Percentiles rank a stretch among this genome's conserved stretches.
Evolutionary conservation across 352 stramenopile genomes (phyloP).

Genomic region (Phytophthora podocarpi): DNA sequence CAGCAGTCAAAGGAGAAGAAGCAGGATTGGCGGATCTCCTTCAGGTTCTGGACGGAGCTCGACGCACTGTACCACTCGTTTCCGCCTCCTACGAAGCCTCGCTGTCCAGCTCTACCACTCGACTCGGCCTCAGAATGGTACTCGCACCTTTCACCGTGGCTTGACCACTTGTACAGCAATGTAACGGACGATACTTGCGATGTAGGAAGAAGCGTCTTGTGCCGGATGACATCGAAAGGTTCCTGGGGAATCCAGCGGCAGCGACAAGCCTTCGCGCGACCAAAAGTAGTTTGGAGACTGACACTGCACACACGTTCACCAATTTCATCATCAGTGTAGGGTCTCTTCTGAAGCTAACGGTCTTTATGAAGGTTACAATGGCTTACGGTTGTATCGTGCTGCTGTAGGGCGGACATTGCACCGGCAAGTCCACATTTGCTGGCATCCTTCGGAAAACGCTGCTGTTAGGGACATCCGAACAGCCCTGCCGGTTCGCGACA

Average conservation of each 20-base stretch:
- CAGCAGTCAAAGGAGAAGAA: constrained; percentile 11
- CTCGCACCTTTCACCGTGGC: background rate
- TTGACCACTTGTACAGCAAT: background rate
- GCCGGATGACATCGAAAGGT: constrained; percentile 36
- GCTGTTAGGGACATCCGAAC: constrained; percentile 15
- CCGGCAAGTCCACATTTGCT: constrained; percentile 59
- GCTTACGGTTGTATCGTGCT: too few species aligned
- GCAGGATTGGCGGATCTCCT: constrained; percentile 52
- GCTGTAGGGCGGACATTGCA: constrained; percentile 48
- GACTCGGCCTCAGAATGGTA: constrained; percentile 54
- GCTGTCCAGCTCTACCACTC: constrained; percentile 32
- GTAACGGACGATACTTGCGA: background rate
- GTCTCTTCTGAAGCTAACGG: too few species aligned
- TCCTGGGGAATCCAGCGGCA: constrained; percentile 57
- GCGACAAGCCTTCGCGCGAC: constrained; percentile 30
- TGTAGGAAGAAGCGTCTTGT: constrained; percentile 46
- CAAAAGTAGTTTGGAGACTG: constrained; percentile 36
- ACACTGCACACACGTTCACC: constrained; percentile 15
- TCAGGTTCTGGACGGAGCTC: constrained; percentile 61
- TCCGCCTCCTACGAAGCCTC: constrained; percentile 46
- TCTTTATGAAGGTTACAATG: too few species aligned
- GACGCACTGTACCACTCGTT: constrained; percentile 60
- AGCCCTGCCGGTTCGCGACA: constrained; percentile 32
- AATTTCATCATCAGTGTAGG: constrained; percentile 78
- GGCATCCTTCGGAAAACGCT: constrained; percentile 46